Evolutionary conservation across 768 basidiomycete species (phyloP).

Genomic region (Kwoniella dendrophila): DNA sequence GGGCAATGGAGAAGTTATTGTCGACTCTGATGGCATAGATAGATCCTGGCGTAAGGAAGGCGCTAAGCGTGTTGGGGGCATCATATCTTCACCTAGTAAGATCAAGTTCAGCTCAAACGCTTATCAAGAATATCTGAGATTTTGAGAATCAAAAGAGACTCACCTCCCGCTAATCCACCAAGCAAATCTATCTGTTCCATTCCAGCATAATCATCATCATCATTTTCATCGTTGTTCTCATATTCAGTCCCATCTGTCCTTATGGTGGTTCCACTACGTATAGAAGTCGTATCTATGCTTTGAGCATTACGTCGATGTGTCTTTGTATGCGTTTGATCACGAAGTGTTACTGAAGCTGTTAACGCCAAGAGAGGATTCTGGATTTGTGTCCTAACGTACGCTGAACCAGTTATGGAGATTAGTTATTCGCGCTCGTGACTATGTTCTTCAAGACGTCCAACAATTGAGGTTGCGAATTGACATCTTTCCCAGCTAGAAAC

Average conservation of each 20-base stretch:
- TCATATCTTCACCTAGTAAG: slow-evolving; percentile 31
- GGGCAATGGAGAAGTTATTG: slow-evolving; percentile 55
- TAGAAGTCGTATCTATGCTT: slow-evolving; percentile 30
- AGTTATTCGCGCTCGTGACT: neutral
- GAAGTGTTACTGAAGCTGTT: slow-evolving; percentile 82
- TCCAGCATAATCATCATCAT: slow-evolving; percentile 53
- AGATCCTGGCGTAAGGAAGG: slow-evolving; percentile 68
- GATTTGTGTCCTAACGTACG: slow-evolving; percentile 71
- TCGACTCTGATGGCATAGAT: slow-evolving; percentile 62
- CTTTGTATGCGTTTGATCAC: slow-evolving; percentile 59
- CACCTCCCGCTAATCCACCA: slow-evolving; percentile 69
- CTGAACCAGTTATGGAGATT: slow-evolving; percentile 56
- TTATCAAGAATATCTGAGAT: neutral
- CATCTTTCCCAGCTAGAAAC: slow-evolving; percentile 48
- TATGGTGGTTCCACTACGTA: slow-evolving; percentile 31
- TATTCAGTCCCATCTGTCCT: slow-evolving; percentile 49
- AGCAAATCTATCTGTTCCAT: slow-evolving; percentile 66
- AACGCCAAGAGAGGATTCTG: slow-evolving; percentile 77
- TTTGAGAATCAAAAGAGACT: neutral
- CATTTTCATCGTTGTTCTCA: slow-evolving; percentile 50
- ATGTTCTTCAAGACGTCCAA: too few species aligned
- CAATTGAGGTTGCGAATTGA: too few species aligned
- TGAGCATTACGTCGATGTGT: slow-evolving; percentile 17
- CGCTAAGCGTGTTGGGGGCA: slow-evolving; percentile 75
- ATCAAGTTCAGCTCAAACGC: neutral